These are phyloP conservation scores for Fomitopsis schrenkii DNA, from an alignment of 1,284 basidiomycete species.

Conservation along the genomic window DNA sequence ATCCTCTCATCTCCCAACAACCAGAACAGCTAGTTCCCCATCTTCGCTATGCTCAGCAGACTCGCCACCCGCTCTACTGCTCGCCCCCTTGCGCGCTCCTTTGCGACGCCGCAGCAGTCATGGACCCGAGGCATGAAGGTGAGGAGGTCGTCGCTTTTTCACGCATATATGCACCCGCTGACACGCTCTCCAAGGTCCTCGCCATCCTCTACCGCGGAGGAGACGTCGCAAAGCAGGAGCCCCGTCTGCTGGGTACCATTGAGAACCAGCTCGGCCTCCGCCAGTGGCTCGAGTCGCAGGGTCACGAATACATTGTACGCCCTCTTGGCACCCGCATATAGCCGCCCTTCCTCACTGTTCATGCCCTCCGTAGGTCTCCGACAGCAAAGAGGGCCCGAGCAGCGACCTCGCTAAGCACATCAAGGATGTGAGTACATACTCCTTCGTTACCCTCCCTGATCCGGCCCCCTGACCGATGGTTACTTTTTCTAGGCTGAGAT, in stretches of 20 bases:
- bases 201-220: slow-evolving; percentile 80
- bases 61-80: slow-evolving; percentile 5
- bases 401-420: slow-evolving; percentile 89
- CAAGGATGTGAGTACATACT: slow-evolving; percentile 56
- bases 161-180: not conserved
- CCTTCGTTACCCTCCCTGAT: not conserved
- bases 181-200: slow-evolving; percentile 50
- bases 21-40: not conserved
- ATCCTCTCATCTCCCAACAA: not conserved
- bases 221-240: slow-evolving; percentile 73
- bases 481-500: slow-evolving; percentile 51
- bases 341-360: slow-evolving; percentile 5
- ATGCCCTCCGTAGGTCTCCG: slow-evolving; percentile 54
- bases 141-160: not conserved
- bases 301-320: slow-evolving; percentile 73
- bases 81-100: slow-evolving; percentile 2
- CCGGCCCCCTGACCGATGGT: not conserved
- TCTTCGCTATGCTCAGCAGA: slow-evolving; percentile 6
- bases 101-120: not conserved
- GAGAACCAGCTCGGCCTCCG: slow-evolving; percentile 87
- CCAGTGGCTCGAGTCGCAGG: slow-evolving; percentile 65
- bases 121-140: slow-evolving; percentile 9
- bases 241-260: slow-evolving; percentile 83
- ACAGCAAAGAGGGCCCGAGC: slow-evolving; percentile 85
- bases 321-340: slow-evolving; percentile 3